A percentile compares a stretch with the other conserved stretches of the same genome.
Conservation (phyloP, 2,329 filamentous ascomycete species). For the Berkeleyomyces basicola region DNA sequence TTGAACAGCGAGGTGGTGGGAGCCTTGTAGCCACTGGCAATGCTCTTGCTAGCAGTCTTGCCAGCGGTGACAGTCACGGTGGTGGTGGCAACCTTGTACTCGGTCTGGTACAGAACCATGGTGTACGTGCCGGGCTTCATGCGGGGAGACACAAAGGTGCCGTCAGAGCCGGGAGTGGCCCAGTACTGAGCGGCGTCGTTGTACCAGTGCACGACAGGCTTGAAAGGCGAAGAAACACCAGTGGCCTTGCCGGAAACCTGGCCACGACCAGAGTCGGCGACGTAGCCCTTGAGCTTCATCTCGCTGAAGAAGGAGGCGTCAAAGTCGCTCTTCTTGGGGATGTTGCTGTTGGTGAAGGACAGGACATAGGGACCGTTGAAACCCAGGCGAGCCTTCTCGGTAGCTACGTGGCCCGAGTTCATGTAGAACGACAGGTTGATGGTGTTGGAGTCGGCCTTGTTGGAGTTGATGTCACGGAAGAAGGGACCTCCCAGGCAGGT, state of each 20-base stretch:
- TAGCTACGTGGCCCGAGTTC: constrained; percentile 48
- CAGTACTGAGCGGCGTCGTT: constrained; percentile 49
- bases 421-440: constrained; percentile 51
- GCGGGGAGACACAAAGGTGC: constrained; percentile 43
- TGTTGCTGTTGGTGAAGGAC: constrained; percentile 40
- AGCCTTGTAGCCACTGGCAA: constrained; percentile 29
- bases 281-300: constrained; percentile 40
- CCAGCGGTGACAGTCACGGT: constrained; percentile 35
- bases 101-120: constrained; percentile 47
- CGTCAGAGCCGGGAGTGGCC: constrained; percentile 36
- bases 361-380: constrained; percentile 50
- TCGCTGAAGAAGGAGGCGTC: constrained; percentile 44
- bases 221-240: constrained; percentile 34
- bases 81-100: constrained; percentile 35
- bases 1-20: constrained; percentile 40
- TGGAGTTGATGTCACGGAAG: constrained; percentile 47
- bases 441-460: constrained; percentile 37
- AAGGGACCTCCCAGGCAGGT: constrained; percentile 50
- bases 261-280: constrained; percentile 37
- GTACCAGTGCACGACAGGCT: constrained; percentile 48
- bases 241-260: constrained; percentile 43
- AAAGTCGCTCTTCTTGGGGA: constrained; percentile 30
- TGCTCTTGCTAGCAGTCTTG: constrained; percentile 30
- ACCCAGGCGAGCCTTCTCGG: constrained; percentile 43
- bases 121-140: constrained; percentile 55